Evolutionary conservation across 1,284 basidiomycete species (phyloP), one percentile per base, ranked within the genome.

Genomic region (Microbotryum saponariae): DNA sequence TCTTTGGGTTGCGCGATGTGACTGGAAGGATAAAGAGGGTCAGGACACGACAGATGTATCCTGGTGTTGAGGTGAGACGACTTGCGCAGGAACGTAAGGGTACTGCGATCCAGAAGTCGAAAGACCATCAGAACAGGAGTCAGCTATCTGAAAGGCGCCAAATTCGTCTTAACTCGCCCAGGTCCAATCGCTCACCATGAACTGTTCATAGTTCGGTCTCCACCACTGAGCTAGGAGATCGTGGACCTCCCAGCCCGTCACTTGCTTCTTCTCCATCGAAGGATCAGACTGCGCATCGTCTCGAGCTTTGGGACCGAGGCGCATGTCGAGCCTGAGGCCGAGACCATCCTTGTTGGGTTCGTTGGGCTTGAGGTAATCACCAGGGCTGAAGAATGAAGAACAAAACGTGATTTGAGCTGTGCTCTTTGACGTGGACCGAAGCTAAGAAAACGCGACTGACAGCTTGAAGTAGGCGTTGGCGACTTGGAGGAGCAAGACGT

Each of bases 391-490:
- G 18, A 6, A 0, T 94, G 70, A 31, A 10, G 18, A 6, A 0
- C 4, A 48, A 18, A n/a, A 42, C 49, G 25, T 31, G 2, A 18
- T 27, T 23, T 18, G 5, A 50, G 8, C 14, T 8, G 14, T 25
- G 9, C 9, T 14, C 9, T 61, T 42, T 44, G 49, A 27, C 6
- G 21, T 14, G 37, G 12, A 42, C 10, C 27, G 50, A 16, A 45
- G 31, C 33, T 31, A 25, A 25, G 50, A 8, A 54, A 51, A 56
- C 55, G 44, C 20, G n/a, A 79, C 88, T 73, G 72, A 91, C 91
- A 97, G 83, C 77, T 97, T 97, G 82, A 97, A 97, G 78, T 97
- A 98, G 21, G 92, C 91, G 74, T 97, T 97, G 42, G 92, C 94
- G 73, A 98, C 96, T 76, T 97, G 94, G 18, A 97, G 82, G 85